These are phyloP conservation scores for Globisporangium nunn DNA, from an alignment of 352 stramenopile genomes.

Conservation along the genomic window DNA sequence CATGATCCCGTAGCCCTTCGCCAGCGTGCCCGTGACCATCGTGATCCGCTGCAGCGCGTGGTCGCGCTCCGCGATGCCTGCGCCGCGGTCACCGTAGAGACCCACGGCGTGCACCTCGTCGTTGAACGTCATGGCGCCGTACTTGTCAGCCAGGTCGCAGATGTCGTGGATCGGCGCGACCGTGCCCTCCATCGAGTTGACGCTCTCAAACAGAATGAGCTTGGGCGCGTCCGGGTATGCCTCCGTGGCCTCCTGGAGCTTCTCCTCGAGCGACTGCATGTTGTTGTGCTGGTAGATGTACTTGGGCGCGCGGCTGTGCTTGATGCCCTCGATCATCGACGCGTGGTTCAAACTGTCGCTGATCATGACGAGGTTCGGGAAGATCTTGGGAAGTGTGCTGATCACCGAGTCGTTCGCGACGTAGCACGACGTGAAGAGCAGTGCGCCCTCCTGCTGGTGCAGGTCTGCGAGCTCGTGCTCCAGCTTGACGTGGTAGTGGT, in stretches of 20 bases:
- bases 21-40: slow-evolving; percentile 87
- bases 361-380: slow-evolving; percentile 86
- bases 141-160: slow-evolving; percentile 84
- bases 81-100: slow-evolving; percentile 83
- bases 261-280: slow-evolving; percentile 67
- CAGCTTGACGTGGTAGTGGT: slow-evolving; percentile 87
- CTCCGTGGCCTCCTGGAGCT: slow-evolving; percentile 43
- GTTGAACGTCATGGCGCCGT: slow-evolving; percentile 89
- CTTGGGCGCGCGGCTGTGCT: slow-evolving; percentile 70
- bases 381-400: slow-evolving; percentile 85
- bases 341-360: slow-evolving; percentile 90
- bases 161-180: slow-evolving; percentile 83
- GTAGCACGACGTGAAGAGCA: slow-evolving; percentile 89
- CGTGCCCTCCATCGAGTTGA: slow-evolving; percentile 87
- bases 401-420: slow-evolving; percentile 89
- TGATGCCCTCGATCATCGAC: slow-evolving; percentile 85
- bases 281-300: slow-evolving; percentile 87
- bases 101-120: slow-evolving; percentile 89
- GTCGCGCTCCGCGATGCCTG: slow-evolving; percentile 81
- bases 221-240: slow-evolving; percentile 69
- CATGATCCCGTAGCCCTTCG: slow-evolving; percentile 89
- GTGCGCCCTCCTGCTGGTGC: slow-evolving; percentile 77
- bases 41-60: slow-evolving; percentile 82
- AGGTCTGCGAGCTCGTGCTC: slow-evolving; percentile 81
- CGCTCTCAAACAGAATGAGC: slow-evolving; percentile 82